phyloP scores from a whole-genome alignment of 2,329 filamentous ascomycete genomes.

The Penicillium sp. region DNA sequence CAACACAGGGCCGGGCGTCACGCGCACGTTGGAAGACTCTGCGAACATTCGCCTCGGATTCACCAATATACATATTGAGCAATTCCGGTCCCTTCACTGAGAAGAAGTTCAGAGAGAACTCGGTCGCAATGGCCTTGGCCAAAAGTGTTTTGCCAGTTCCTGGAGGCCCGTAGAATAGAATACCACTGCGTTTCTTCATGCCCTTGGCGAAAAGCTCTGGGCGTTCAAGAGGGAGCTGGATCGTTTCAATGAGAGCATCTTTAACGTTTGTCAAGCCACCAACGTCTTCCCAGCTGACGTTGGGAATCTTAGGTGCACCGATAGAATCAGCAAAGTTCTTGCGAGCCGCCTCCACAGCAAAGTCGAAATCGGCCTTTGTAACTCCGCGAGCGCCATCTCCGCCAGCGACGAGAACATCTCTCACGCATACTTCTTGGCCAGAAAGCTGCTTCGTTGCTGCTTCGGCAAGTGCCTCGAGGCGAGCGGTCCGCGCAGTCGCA shows the following conservation, averaged over 20 bases:
- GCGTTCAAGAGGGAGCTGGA: slow-evolving; percentile 82
- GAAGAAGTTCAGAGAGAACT: slow-evolving; percentile 98
- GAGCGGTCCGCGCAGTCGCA: slow-evolving; percentile 65
- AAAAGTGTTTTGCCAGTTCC: slow-evolving; percentile 99
- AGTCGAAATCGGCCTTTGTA: slow-evolving; percentile 76
- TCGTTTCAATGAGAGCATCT: slow-evolving; percentile 94
- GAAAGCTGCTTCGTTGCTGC: slow-evolving; percentile 24
- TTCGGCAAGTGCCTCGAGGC: slow-evolving; percentile 66
- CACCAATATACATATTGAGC: slow-evolving; percentile 99
- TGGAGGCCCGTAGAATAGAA: slow-evolving; percentile 95
- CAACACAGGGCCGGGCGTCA: slow-evolving; percentile 92
- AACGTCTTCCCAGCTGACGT: slow-evolving; percentile 93
- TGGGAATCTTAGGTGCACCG: slow-evolving; percentile 94
- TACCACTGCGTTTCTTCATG: slow-evolving; percentile 98
- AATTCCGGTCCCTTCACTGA: slow-evolving; percentile 98
- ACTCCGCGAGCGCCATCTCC: slow-evolving; percentile 72
- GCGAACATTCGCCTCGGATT: slow-evolving; percentile 98
- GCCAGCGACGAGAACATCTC: slow-evolving; percentile 83
- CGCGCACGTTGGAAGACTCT: slow-evolving; percentile 99
- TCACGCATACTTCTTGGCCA: slow-evolving; percentile 52
- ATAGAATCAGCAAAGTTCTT: slow-evolving; percentile 99
- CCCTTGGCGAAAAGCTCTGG: slow-evolving; percentile 94
- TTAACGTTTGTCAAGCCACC: slow-evolving; percentile 91
- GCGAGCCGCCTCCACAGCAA: slow-evolving; percentile 88
- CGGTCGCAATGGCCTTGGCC: slow-evolving; percentile 97